Percentiles rank a stretch among this genome's conserved stretches.
These are phyloP conservation scores for Lathyrus oleraceus DNA, from an alignment of 306 rosid genomes.

Conservation along the genomic window DNA sequence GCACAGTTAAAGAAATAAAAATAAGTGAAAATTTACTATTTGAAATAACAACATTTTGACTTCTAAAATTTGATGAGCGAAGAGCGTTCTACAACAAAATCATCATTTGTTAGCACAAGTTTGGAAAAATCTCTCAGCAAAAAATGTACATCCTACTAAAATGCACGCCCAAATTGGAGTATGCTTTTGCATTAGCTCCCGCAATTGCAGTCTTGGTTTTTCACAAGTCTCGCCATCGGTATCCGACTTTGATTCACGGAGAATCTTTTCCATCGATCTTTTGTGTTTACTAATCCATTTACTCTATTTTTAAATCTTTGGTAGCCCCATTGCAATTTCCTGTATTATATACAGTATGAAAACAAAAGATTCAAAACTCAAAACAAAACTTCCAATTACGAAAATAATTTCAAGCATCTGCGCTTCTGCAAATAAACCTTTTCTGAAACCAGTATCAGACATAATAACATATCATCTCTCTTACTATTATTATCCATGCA, in stretches of 20 bases:
- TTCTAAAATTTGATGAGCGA: too few relatives aligned
- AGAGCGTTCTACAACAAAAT: conserved; percentile 39
- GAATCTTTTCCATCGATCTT: conserved; percentile 25
- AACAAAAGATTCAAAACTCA: conserved; percentile 59
- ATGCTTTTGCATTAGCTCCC: conserved; percentile 37
- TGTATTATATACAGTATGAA: conserved; percentile 52
- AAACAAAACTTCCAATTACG: conserved; percentile 42
- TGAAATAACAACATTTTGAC: too few relatives aligned
- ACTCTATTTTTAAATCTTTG: conserved; percentile 36
- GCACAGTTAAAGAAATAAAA: too few relatives aligned
- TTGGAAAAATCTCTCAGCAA: conserved; percentile 24
- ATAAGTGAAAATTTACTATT: too few relatives aligned
- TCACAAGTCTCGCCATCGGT: not conserved
- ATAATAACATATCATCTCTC: conserved; percentile 43
- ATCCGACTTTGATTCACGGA: conserved; percentile 24
- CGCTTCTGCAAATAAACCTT: conserved; percentile 54
- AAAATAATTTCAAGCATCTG: conserved; percentile 57
- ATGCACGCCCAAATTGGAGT: conserved; percentile 33
- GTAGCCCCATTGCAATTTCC: conserved; percentile 37
- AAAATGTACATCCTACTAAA: conserved; percentile 21
- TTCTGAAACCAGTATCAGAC: conserved; percentile 57
- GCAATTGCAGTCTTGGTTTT: conserved; percentile 5
- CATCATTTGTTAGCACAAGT: conserved; percentile 36
- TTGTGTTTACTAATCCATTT: conserved; percentile 31
- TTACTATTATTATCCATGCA: conserved; percentile 56